Conservation (phyloP, 768 basidiomycete genomes). For the Rhodotorula taiwanensis region DNA sequence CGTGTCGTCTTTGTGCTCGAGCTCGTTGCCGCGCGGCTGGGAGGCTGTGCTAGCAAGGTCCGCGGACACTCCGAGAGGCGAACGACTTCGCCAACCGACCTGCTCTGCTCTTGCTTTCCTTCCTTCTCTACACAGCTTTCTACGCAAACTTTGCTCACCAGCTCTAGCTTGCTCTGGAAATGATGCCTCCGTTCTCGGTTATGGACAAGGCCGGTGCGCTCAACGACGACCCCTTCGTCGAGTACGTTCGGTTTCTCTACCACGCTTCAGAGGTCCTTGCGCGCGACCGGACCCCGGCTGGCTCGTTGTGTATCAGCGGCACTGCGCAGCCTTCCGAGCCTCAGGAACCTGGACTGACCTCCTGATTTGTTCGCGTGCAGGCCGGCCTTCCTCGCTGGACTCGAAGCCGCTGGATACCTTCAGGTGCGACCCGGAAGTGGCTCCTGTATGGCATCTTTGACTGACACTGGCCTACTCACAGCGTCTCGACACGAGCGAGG, state of each 20-base stretch:
- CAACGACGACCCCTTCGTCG: slow-evolving; percentile 20
- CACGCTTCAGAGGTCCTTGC: too few relatives aligned
- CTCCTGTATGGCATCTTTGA: too few relatives aligned
- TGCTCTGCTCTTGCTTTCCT: background rate
- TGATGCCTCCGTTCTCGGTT: background rate
- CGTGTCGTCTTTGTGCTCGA: too few relatives aligned
- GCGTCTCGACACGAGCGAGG: slow-evolving; percentile 31
- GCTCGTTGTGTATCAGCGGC: too few relatives aligned
- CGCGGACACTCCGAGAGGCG: background rate
- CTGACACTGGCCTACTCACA: background rate
- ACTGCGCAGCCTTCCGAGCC: too few relatives aligned
- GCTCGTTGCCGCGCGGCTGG: too few relatives aligned
- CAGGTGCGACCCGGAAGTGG: too few relatives aligned
- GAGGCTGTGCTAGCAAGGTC: background rate
- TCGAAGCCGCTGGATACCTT: slow-evolving; percentile 35
- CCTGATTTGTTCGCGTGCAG: background rate
- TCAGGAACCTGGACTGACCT: too few relatives aligned
- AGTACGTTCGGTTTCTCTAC: slow-evolving; percentile 14
- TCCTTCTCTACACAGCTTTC: background rate
- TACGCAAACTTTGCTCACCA: too few relatives aligned
- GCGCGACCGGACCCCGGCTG: too few relatives aligned
- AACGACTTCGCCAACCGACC: too few relatives aligned
- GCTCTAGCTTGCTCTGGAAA: background rate
- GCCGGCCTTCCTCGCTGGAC: slow-evolving; percentile 28
- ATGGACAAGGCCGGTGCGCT: background rate